Evolutionary conservation across 1,139 yeast genomes (phyloP), one percentile per base, ranked within the genome.

Genomic region (Suhomyces wounanorum): DNA sequence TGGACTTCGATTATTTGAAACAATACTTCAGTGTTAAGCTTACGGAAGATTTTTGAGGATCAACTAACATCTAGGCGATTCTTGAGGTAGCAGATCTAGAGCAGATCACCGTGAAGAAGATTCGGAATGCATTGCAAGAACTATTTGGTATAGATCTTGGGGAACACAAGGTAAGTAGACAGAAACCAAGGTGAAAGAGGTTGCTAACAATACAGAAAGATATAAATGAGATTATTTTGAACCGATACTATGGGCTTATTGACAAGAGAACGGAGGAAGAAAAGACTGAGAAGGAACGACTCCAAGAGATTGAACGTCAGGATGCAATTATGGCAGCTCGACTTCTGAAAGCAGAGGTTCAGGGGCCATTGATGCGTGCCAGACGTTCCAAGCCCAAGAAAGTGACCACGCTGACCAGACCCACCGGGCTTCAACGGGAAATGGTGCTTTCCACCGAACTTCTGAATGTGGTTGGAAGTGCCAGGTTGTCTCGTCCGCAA

Each of bases 41-140:
- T 10, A 6, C 17, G 9, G 10, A 5, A 8, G 11, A 3, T 2
- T 9, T 30, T 7, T 2, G 14, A 11, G n/a, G 7, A 13, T 6
- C 8, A 8, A 63, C 72, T 71, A 70, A 72, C 69, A 40, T 21
- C 9, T 44, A 83, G 87, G 91, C 95, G 1, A 86, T 89, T 17
- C 69, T 89, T 37, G 74, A 85, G 52, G 92, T 83, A n/a, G 84
- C 94, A 1, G 86, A 89, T 58, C 75, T 87, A 38, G 87, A 85
- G 55, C 77, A 82, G 57, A 82, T 89, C 18, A 83, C 92, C 1
- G 91, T 88, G 11, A 87, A 87, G 63, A 79, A 82, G 61, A 83
- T 89, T 40, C 73, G 96, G 54, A 75, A 78, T 55, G 92, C 92
- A 1, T 64, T 89, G 26, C 90, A 85, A 62, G 89, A 82, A 55